Percentiles rank a stretch among this genome's conserved stretches.
Conservation (phyloP, 305 asterid genomes). For the Solanum hybrid region DNA sequence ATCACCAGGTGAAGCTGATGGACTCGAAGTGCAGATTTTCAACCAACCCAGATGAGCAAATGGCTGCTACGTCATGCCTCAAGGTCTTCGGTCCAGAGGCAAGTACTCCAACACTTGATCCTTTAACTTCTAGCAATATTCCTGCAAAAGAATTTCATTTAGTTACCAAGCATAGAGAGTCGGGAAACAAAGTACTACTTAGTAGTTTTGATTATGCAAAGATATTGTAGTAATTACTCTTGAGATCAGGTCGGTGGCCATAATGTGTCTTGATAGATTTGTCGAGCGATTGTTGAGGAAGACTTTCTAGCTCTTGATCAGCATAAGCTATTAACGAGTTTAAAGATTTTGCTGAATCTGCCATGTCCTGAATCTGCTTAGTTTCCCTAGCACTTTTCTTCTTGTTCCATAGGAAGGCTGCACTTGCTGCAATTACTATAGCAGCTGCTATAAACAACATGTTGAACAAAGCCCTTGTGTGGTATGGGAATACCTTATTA, state of each 20-base stretch:
- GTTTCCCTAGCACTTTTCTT: conserved; percentile 34
- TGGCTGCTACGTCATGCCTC: conserved; percentile 75
- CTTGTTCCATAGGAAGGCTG: conserved; percentile 59
- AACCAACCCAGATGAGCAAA: conserved; percentile 57
- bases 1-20: conserved; percentile 64
- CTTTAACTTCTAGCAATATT: conserved; percentile 48
- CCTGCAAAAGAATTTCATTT: conserved; percentile 25
- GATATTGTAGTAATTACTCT: conserved; percentile 25
- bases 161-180: not conserved
- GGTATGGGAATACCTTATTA: not conserved
- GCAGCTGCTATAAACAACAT: conserved; percentile 45
- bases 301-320: conserved; percentile 50
- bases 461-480: conserved; percentile 44
- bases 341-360: conserved; percentile 25
- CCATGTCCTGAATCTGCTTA: conserved; percentile 27
- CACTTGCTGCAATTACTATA: conserved; percentile 33
- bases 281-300: conserved; percentile 39
- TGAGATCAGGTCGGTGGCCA: conserved; percentile 50
- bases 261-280: conserved; percentile 42
- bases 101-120: conserved; percentile 58
- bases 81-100: conserved; percentile 77
- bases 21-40: conserved; percentile 66
- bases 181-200: not conserved
- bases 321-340: conserved; percentile 23
- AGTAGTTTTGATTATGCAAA: not conserved